Conservation (phyloP, 2,329 filamentous ascomycete species). For the Onygenales sp. region DNA sequence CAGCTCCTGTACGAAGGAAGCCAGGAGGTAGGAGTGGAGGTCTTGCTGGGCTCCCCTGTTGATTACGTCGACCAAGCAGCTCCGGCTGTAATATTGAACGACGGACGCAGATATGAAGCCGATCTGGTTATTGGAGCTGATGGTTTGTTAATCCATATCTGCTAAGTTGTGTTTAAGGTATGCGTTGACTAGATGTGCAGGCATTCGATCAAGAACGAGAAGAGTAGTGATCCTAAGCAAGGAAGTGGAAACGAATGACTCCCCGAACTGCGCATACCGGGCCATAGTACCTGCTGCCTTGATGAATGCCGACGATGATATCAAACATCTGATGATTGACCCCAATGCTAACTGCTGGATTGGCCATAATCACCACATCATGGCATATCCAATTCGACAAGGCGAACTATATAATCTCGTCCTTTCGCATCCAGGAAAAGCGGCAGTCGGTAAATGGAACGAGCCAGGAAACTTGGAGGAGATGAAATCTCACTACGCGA, state of each 20-base stretch:
- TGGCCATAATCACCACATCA: conserved; percentile 18
- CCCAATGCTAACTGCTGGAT: conserved; percentile 16
- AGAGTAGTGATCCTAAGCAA: conserved; percentile 4
- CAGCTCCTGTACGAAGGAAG: conserved; percentile 18
- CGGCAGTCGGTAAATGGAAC: conserved; percentile 8
- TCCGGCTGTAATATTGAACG: conserved; percentile 21
- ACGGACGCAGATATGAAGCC: conserved; percentile 17
- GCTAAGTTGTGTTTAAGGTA: too few relatives aligned
- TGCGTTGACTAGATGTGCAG: neutral
- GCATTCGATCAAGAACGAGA: conserved; percentile 6
- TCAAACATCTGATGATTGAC: conserved; percentile 4
- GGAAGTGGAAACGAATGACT: conserved; percentile 2
- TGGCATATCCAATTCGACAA: conserved; percentile 21
- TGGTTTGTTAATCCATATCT: conserved; percentile 22
- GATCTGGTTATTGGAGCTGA: conserved; percentile 41
- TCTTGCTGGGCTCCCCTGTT: conserved; percentile 18
- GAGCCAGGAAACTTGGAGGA: conserved; percentile 10
- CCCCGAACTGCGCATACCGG: conserved; percentile 3
- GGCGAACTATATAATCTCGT: conserved; percentile 17
- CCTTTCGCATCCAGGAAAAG: conserved; percentile 12
- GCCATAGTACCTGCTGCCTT: conserved; percentile 4
- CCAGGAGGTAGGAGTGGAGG: conserved; percentile 28
- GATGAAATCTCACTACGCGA: conserved; percentile 8
- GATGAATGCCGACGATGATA: conserved; percentile 6
- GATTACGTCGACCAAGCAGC: conserved; percentile 10